Evolutionary conservation across 148 eudicot genomes (phyloP), one percentile per base, ranked within the genome.

Genomic region (Cornus suecica): DNA sequence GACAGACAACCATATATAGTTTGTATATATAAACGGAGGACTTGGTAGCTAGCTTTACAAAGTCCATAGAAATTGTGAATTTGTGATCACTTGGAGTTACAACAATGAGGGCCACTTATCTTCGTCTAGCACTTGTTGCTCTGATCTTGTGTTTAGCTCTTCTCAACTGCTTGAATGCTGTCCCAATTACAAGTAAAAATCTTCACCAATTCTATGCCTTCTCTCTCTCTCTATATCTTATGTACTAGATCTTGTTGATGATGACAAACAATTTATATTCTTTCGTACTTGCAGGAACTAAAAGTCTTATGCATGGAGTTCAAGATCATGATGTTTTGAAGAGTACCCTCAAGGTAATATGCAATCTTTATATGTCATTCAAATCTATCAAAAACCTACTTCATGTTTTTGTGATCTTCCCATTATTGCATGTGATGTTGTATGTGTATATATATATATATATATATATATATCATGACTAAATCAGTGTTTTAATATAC

Each of bases 131-230:
- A 24, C 28, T 83, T 8, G 69, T 83, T 3, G 16, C 80, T 37
- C 27, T 83, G n/a, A n/a, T n/a, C 25, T 75, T 87, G 0, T 82
- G 78, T 15, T 28, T 87, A 68, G 81, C 88, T 62, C 34, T 67
- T 34, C 60, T 85, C 23, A 31, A 42, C 48, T 27, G 60, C 79
- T 71, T 74, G 30, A 80, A 82, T 78, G 86, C 88, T 41, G 58
- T 80, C 68, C 92, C 90, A 77, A 31, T 48, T 15, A 77, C 88
- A 73, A 87, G 90, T 89, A 83, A 80, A 9, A 48, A 11, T 13
- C 42, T 31, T 68, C 69, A 15, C 31, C 42, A 61, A 34, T 51
- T 67, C 23, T 41, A 1, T 23, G 10, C 65, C 18, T 58, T 41
- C 25, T 37, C 26, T 58, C 54, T 75, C 18, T 15, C 0, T 2